Base-by-base conservation (phyloP, 1,284 basidiomycete species). In the Ceratorhiza oryzae-sativae region DNA sequence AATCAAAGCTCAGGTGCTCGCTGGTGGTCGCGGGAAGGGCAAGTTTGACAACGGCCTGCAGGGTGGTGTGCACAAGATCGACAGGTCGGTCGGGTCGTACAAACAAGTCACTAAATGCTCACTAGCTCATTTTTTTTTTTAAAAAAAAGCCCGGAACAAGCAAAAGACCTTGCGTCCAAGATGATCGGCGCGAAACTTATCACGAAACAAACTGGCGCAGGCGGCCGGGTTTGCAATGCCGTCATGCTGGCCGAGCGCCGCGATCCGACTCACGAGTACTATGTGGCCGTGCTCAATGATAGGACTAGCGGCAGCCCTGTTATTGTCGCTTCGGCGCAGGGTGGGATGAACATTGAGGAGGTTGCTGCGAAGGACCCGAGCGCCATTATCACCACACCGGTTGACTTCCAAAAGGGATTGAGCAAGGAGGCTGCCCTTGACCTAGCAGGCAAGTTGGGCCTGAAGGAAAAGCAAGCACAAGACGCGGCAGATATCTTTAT, bases 331-430 rank as follows among this genome's bases (percentile, higher is more conserved):
- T 99, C 97, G 49, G 87, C 88, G 70, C 95, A 98, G 80, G 94
- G 94, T 73, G 94, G 94, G 72, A 97, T 97, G 94, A 97, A 95
- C 85, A 99, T 99, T 79, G 97, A 99, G 82, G 97, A 99, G 79
- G 97, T 99, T 61, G 97, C 97, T n/a, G 93, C 93, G 62, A 95
- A 98, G 78, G 94, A 96, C 79, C 97, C 97, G 42, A 85, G 86
- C 55, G 94, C 97, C 39, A 99, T 99, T 81, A 95, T 99, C 80
- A 98, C 97, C 67, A 96, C 93, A 13, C 93, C 94, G 56, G 95
- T 99, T 79, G 85, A 93, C 82, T 95, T 93, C 78, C 85, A 92
- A 74, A 92, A 89, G 32, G 97, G 97, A 30, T 85, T 99, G 58
- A 88, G 86, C 77, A 86, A 90, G 77, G 80, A 84, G 20, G 86